These are phyloP conservation scores for Lepiota subincarnata DNA, from an alignment of 768 basidiomycete species.

Conservation along the genomic window DNA sequence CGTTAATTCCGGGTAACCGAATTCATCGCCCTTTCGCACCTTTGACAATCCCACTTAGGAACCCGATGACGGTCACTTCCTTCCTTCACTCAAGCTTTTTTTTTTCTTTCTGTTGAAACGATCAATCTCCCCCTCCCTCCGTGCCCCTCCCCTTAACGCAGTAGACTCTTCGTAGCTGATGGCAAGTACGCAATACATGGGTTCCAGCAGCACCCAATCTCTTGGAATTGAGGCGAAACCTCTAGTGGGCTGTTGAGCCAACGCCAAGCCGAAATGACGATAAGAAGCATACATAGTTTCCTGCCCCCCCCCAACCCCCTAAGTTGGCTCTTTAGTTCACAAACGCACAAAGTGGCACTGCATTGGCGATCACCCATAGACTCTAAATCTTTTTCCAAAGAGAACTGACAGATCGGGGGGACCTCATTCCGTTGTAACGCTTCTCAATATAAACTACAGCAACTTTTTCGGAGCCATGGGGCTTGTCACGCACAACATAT, in stretches of 20 bases:
- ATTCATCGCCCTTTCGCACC: background rate
- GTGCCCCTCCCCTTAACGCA: background rate
- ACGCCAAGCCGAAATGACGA: background rate
- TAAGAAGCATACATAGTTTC: background rate
- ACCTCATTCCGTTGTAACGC: too few relatives aligned
- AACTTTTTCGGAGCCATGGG: background rate
- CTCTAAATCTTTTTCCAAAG: too few relatives aligned
- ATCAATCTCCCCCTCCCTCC: background rate
- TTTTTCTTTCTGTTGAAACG: background rate
- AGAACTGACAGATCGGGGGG: too few relatives aligned
- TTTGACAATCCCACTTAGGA: background rate
- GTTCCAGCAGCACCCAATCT: background rate
- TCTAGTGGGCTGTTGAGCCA: background rate
- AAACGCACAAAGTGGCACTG: too few relatives aligned
- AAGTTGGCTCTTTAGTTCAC: background rate
- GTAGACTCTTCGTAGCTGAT: background rate
- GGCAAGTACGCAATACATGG: background rate
- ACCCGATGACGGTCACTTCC: background rate
- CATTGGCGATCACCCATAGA: background rate
- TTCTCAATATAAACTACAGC: background rate
- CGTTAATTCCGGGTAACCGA: background rate
- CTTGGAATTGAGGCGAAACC: background rate
- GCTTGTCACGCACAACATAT: background rate
- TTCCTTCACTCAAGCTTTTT: constrained; percentile 4
- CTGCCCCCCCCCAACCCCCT: too few relatives aligned